Conservation (phyloP, 148 eudicot genomes). For the Cornus florida region DNA sequence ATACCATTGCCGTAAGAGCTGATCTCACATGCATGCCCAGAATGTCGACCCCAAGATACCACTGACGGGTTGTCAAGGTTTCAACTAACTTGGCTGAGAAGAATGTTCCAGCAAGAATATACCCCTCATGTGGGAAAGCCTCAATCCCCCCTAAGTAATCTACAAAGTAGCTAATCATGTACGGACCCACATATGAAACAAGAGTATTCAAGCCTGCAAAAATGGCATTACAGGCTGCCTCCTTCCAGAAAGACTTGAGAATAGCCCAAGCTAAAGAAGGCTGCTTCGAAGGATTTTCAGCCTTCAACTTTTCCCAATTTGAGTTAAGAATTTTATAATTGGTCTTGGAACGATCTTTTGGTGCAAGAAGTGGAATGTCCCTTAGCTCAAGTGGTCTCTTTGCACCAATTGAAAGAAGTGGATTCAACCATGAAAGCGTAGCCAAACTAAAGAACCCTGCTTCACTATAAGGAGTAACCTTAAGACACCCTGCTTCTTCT, state of each 20-base stretch:
- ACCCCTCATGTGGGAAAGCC: constrained; percentile 73
- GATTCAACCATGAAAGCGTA: constrained; percentile 93
- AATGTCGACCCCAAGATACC: constrained; percentile 84
- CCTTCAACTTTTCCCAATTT: constrained; percentile 80
- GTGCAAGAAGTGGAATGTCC: constrained; percentile 91
- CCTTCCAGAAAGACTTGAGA: constrained; percentile 81
- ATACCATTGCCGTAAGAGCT: constrained; percentile 87
- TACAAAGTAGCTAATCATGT: constrained; percentile 89
- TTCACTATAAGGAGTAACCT: constrained; percentile 82
- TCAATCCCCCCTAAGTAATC: constrained; percentile 75
- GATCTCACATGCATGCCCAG: constrained; percentile 90
- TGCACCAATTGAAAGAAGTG: constrained; percentile 81
- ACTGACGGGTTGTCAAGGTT: constrained; percentile 74
- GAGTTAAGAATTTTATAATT: constrained; percentile 68
- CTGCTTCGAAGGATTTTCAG: constrained; percentile 47
- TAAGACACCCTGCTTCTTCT: constrained; percentile 84
- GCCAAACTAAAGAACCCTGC: constrained; percentile 82
- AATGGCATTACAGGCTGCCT: constrained; percentile 77
- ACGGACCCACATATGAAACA: constrained; percentile 94
- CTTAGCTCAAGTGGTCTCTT: constrained; percentile 87
- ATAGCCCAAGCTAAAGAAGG: constrained; percentile 83
- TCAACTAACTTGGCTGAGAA: constrained; percentile 79
- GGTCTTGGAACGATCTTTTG: constrained; percentile 78
- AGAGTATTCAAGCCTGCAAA: constrained; percentile 72
- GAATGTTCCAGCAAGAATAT: constrained; percentile 77